These are phyloP conservation scores for Pichia membranifaciens DNA, from an alignment of 805 yeast species.

Conservation along the genomic window DNA sequence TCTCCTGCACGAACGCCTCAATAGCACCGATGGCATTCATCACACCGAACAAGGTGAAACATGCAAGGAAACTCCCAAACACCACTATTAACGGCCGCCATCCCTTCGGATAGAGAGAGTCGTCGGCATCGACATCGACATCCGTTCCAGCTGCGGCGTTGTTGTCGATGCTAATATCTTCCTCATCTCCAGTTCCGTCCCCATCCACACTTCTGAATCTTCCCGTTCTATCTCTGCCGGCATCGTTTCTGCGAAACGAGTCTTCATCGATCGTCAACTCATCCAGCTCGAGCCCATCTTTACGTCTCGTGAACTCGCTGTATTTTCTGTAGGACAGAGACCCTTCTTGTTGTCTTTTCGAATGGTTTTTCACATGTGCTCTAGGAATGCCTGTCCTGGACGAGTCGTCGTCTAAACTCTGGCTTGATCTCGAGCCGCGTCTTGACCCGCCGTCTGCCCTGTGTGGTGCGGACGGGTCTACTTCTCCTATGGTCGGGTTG, in stretches of 20 bases:
- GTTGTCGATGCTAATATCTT: not conserved
- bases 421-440: not conserved
- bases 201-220: too few species aligned
- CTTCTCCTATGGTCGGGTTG: conserved; percentile 15
- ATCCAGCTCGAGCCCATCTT: conserved; percentile 1
- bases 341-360: not conserved
- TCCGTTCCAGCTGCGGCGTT: not conserved
- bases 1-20: conserved; percentile 50
- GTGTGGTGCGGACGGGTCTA: conserved; percentile 21
- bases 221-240: not conserved
- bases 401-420: not conserved
- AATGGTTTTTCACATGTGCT: not conserved
- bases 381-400: not conserved
- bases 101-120: conserved; percentile 48
- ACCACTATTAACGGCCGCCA: conserved; percentile 47
- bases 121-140: conserved; percentile 7
- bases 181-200: too few species aligned
- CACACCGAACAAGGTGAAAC: conserved; percentile 47
- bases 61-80: conserved; percentile 52
- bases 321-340: not conserved
- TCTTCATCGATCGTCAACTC: not conserved
- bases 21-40: conserved; percentile 58
- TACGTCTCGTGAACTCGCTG: not conserved
- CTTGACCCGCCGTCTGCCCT: not conserved
- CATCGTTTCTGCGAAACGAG: not conserved